Conservation (phyloP, 495 filamentous ascomycete species). For the Emericellopsis terricola region DNA sequence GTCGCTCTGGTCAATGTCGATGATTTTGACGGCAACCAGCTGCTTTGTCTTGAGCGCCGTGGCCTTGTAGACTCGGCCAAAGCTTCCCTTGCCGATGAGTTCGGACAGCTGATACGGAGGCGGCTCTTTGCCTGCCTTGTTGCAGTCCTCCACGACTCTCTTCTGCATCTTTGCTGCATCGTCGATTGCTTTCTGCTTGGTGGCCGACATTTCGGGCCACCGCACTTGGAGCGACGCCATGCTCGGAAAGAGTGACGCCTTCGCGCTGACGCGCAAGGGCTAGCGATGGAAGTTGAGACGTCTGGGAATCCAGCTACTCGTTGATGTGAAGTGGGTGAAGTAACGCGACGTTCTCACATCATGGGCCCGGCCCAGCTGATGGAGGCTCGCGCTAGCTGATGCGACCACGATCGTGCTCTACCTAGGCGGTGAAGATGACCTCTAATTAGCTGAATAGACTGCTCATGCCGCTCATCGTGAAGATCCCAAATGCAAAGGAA, state of each 20-base stretch:
- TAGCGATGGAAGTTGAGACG: not conserved
- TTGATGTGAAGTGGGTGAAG: too few relatives aligned
- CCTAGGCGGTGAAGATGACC: too few relatives aligned
- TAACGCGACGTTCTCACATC: too few relatives aligned
- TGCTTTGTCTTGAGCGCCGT: slow-evolving; percentile 36
- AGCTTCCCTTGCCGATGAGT: slow-evolving; percentile 88
- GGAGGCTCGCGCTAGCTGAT: too few relatives aligned
- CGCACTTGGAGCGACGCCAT: slow-evolving; percentile 25
- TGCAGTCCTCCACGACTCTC: slow-evolving; percentile 27
- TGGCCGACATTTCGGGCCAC: slow-evolving; percentile 16
- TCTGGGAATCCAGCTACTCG: not conserved
- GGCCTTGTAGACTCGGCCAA: slow-evolving; percentile 83
- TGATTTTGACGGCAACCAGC: slow-evolving; percentile 83
- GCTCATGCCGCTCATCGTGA: too few relatives aligned
- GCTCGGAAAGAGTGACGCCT: not conserved
- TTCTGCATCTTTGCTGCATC: slow-evolving; percentile 37
- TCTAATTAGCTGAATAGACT: too few relatives aligned
- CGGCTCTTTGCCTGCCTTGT: slow-evolving; percentile 24
- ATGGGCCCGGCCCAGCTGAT: too few relatives aligned
- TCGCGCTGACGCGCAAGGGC: not conserved
- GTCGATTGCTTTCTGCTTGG: slow-evolving; percentile 31
- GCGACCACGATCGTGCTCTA: too few relatives aligned
- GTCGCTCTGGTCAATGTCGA: slow-evolving; percentile 84
- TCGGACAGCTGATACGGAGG: slow-evolving; percentile 64
- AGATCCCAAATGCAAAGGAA: too few relatives aligned